Evolutionary conservation across 495 filamentous ascomycete species (phyloP).

Genomic region (Xylaria telfairii): DNA sequence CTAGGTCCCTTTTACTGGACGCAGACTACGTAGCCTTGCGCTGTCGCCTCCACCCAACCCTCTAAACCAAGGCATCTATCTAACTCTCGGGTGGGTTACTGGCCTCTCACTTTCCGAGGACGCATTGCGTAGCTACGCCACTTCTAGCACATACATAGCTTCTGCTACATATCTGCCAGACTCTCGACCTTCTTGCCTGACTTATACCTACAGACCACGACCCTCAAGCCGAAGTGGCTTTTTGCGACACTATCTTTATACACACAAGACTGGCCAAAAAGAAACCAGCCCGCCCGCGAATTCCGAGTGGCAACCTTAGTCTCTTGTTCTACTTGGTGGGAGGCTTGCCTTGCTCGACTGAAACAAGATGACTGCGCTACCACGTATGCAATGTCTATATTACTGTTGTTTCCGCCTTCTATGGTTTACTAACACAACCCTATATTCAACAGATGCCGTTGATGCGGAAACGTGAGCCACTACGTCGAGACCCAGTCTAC

Average conservation of each 20-base stretch:
- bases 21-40: conserved; percentile 20
- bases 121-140: neutral
- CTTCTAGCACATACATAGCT: neutral
- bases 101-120: conserved; percentile 11
- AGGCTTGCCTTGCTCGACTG: neutral
- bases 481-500: neutral
- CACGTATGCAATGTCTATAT: conserved; percentile 65
- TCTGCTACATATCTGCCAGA: neutral
- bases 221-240: neutral
- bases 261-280: neutral
- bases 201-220: neutral
- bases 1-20: no score
- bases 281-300: neutral
- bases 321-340: neutral
- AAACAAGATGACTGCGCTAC: conserved; percentile 67
- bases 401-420: neutral
- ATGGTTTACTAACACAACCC: conserved; percentile 28
- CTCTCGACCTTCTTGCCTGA: neutral
- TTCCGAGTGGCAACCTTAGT: neutral
- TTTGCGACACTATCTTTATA: neutral
- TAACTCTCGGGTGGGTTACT: neutral
- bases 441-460: conserved; percentile 75
- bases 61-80: neutral
- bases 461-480: conserved; percentile 86
- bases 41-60: conserved; percentile 10